Percentiles rank a stretch among this genome's conserved stretches.
phyloP scores from a whole-genome alignment of 139 green algal species.

The Chlorella sp. region DNA sequence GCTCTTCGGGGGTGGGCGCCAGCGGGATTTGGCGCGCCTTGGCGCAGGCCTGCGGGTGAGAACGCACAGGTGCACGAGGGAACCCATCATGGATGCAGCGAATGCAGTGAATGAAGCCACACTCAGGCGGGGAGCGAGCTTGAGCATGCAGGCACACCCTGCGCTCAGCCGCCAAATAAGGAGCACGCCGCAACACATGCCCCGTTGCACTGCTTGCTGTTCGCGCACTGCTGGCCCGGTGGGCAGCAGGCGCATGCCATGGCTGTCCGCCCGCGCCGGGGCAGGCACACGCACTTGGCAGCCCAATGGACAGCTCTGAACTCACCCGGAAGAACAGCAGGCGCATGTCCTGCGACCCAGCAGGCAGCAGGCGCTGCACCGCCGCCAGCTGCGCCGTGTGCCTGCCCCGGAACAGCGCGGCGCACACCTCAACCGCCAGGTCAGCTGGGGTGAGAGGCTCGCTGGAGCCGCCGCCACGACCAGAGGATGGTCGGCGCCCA shows the following conservation, averaged over 20 bases:
- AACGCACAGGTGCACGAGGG: not conserved
- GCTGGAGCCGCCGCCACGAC: no score
- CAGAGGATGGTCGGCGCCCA: not conserved
- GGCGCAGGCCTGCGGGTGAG: constrained; percentile 9
- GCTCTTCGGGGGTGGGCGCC: not conserved
- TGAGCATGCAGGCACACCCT: no score
- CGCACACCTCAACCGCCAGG: not conserved
- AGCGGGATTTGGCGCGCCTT: constrained; percentile 3
- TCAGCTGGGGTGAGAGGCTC: not conserved
- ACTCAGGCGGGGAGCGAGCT: no score
- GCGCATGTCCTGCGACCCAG: not conserved
- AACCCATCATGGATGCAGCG: not conserved
- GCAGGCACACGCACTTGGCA: no score
- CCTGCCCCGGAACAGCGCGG: constrained; percentile 14
- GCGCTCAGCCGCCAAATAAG: no score
- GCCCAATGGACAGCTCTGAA: no score
- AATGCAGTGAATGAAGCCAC: no score
- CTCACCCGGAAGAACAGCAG: constrained; percentile 45
- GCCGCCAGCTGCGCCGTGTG: constrained; percentile 24
- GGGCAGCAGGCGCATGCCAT: no score
- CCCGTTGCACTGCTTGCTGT: no score
- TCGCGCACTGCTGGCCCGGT: no score
- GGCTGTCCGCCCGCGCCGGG: no score
- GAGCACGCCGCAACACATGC: no score
- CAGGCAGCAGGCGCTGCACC: constrained; percentile 29